Evolutionary conservation across 225 moss, liverwort and hornwort species (phyloP), one percentile per base, ranked within the genome.

Genomic region (Polytrichum commune): DNA sequence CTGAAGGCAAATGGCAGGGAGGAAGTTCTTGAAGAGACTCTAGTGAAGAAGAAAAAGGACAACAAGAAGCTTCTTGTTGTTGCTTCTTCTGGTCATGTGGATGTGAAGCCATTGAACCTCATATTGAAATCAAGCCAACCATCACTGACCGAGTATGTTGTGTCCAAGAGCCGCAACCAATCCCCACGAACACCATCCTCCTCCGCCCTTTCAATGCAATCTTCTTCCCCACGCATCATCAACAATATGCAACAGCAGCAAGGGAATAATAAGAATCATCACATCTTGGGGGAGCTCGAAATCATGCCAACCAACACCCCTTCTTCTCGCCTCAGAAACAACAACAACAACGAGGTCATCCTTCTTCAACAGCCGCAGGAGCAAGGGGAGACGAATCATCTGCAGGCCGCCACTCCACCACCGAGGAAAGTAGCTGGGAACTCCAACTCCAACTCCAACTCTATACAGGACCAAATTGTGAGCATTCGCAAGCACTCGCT

Each of bases 381-480:
- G 1, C 33, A 33, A 8, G 33, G 33, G 33, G 33, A 33, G 33
- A 8, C 8, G 33, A 33, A 33, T 33, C 33, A 8, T 8, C 33
- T 33, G 33, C 33, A 35, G 35, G 16, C 46, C 46, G 46, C 46
- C 10, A 16, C 46, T 16, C 46, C 4, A 16, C 4, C 46, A 46
- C 46, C 46, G 46, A 46, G 46, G 46, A 46, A 46, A 46, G 46
- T 46, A 46, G 46, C 16, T 46, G 46, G 46, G 13, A 46, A 16
- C 46, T 46, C 46, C 16, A 46, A 46, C 16, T 46, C 46, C 16
- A 46, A 46, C 16, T 46, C 46, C 46, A 18, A 4, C 18, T 65
- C 71, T 38, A 65, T 71, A 56, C 79, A 79, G 27, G 81, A 81
- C 63, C 81, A 76, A 54, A 62, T 82, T 71, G 58, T 77, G 54